Conservation (phyloP, 2,329 filamentous ascomycete species). For the Aspergillus caelatus region DNA sequence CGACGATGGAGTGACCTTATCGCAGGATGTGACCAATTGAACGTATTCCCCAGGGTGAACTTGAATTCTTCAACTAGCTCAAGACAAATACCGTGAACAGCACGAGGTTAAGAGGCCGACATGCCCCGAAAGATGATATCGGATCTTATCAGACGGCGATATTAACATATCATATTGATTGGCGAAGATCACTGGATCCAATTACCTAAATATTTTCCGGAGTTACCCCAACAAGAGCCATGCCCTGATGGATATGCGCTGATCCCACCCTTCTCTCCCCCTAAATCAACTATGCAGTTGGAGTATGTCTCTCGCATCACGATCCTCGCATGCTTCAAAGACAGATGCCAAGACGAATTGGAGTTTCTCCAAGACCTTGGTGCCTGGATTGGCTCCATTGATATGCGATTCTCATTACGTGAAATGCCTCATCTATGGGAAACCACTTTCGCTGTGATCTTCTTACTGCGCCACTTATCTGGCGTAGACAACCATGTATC, state of each 20-base stretch:
- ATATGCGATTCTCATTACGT: conserved; percentile 9
- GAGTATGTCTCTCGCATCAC: background rate
- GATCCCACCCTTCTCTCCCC: background rate
- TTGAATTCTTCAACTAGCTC: background rate
- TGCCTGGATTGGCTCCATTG: background rate
- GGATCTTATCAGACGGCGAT: conserved; percentile 1
- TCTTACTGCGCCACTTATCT: background rate
- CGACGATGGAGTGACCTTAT: background rate
- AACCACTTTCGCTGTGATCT: background rate
- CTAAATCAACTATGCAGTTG: background rate
- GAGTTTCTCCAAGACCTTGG: conserved; percentile 1
- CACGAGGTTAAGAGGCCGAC: background rate
- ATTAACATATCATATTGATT: background rate
- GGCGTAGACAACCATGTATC: background rate
- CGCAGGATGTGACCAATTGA: background rate
- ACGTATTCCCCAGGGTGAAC: background rate
- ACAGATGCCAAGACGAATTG: conserved; percentile 6
- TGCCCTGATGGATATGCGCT: background rate
- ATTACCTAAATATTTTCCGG: conserved; percentile 3
- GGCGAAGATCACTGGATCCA: background rate
- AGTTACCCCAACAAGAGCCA: background rate
- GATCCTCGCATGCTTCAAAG: background rate
- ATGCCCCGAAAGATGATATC: background rate
- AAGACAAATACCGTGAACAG: background rate
- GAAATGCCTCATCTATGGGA: conserved; percentile 4